These are phyloP conservation scores for Aspergillus floridensis DNA, from an alignment of 2,329 filamentous ascomycete species.

Conservation along the genomic window DNA sequence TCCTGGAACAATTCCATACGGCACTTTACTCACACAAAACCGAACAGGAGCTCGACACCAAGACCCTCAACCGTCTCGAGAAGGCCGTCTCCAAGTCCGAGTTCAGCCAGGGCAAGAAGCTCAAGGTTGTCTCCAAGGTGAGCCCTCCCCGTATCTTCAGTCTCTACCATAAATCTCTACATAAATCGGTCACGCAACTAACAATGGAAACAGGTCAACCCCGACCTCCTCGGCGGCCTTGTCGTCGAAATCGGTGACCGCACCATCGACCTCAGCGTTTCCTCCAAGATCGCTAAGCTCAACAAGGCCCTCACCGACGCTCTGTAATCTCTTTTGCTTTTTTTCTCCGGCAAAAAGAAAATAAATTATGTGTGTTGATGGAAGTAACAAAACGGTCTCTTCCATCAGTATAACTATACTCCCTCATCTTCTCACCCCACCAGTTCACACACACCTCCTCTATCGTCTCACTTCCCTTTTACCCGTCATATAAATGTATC, in stretches of 20 bases:
- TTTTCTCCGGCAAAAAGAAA: not conserved
- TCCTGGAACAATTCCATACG: no score
- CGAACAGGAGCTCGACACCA: constrained; percentile 71
- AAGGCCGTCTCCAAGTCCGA: constrained; percentile 81
- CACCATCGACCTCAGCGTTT: constrained; percentile 96
- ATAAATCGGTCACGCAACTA: not conserved
- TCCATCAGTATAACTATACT: not conserved
- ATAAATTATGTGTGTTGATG: not conserved
- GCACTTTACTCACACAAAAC: not conserved
- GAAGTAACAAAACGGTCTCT: no score
- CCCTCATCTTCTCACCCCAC: no score
- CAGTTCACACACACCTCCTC: no score
- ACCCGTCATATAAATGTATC: no score
- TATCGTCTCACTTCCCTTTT: no score
- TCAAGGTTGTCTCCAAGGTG: constrained; percentile 92
- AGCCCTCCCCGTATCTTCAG: constrained; percentile 13
- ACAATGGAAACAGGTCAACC: constrained; percentile 66
- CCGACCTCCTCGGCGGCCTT: constrained; percentile 89
- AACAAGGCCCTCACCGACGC: constrained; percentile 98
- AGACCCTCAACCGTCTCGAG: constrained; percentile 82
- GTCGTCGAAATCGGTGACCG: constrained; percentile 96
- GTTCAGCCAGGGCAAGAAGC: constrained; percentile 90
- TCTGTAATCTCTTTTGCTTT: constrained; percentile 64
- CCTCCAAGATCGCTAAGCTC: constrained; percentile 91
- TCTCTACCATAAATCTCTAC: no score